Conservation (phyloP, 345 rosid species). For the Hibiscus tridactylites region DNA sequence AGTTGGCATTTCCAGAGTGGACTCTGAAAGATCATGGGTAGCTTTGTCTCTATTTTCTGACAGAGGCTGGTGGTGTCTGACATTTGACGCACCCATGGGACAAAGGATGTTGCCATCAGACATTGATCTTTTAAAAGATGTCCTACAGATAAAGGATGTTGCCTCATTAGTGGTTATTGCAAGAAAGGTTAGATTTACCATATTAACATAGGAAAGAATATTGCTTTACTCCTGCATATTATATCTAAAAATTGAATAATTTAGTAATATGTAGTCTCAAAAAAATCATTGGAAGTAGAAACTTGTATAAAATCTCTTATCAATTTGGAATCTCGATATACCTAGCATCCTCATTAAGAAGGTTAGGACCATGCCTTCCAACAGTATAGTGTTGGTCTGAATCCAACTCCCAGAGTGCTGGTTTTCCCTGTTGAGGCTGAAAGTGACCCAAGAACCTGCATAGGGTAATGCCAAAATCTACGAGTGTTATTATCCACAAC, state of each 20-base stretch:
- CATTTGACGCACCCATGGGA: slow-evolving; percentile 20
- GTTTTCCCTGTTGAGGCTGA: slow-evolving; percentile 82
- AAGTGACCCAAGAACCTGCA: slow-evolving; percentile 92
- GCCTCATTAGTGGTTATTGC: slow-evolving; percentile 6
- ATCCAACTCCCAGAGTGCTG: slow-evolving; percentile 84
- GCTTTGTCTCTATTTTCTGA: slow-evolving; percentile 27
- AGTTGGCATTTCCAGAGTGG: slow-evolving; percentile 52
- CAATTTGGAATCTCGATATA: slow-evolving; percentile 9
- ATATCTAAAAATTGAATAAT: background rate
- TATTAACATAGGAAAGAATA: background rate
- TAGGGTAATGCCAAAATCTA: slow-evolving; percentile 7
- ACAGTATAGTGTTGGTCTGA: slow-evolving; percentile 63
- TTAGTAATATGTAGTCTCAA: background rate
- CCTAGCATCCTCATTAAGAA: slow-evolving; percentile 44
- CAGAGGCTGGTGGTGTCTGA: slow-evolving; percentile 14
- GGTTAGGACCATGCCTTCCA: slow-evolving; percentile 37
- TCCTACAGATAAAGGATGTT: slow-evolving; percentile 28
- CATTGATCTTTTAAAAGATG: slow-evolving; percentile 59
- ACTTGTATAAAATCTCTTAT: background rate
- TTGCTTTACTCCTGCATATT: background rate
- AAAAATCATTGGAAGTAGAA: background rate
- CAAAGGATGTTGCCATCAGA: slow-evolving; percentile 70
- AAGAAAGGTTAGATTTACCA: background rate
- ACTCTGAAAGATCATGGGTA: slow-evolving; percentile 32
- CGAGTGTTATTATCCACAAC: background rate